Base-by-base conservation (phyloP, 306 rosid species). In the Castanopsis chinensis region DNA sequence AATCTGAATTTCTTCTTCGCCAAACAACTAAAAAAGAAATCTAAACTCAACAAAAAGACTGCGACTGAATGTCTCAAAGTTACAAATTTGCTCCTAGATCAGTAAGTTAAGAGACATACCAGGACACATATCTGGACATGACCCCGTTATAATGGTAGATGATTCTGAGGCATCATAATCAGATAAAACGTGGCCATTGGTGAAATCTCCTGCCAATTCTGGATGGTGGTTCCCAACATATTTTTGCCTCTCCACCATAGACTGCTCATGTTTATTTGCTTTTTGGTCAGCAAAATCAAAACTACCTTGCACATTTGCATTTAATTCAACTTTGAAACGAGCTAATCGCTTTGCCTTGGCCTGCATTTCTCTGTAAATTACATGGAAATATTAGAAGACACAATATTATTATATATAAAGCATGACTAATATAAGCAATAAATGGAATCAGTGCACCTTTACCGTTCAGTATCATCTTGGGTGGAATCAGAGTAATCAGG, bases 81-180 rank as follows among this genome's bases (percentile, higher is more conserved):
- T 72, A 84, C 78, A 71, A 28, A 72, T 82, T 83, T 73, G 19
- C 71, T 68, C 65, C 72, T 56, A 72, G 64, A 88, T 54, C 63
- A 75, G 63, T 43, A 81, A 79, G 73, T 56, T 72, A 49, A 78
- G 85, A 76, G 76, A 79, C 81, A 79, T 87, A 91, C 99, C 98
- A 60, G 99, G 99, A 83, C 99, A 95, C 99, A 95, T 95, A 81
- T 95, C 98, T 32, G 92, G 91, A 83, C 99, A 95, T 76, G 80
- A 67, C 77, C 98, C 99, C 75, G 83, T 78, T 82, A 93, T 93
- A 49, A 89, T 81, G 81, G 83, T 85, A 84, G 97, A 88, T 19
- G 87, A 41, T 25, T 85, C 90, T 33, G 63, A 59, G 71, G 79
- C 94, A 80, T 90, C 96, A 85, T 67, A 32, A 80, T 95, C 96